These are phyloP conservation scores for Sclerotinia nivalis DNA, from an alignment of 2,329 filamentous ascomycete species.

Conservation along the genomic window DNA sequence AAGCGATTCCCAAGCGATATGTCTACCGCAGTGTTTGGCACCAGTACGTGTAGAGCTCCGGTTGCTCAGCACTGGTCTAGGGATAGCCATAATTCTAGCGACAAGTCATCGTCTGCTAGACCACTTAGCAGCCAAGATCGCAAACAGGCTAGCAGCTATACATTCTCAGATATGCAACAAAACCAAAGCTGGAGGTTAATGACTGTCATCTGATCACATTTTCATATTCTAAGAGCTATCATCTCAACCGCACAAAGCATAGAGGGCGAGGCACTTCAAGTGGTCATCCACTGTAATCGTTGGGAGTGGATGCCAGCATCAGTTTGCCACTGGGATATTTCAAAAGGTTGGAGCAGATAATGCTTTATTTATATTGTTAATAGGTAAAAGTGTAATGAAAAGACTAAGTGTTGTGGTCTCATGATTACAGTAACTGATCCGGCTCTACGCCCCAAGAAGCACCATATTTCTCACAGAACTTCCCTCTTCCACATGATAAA, in stretches of 20 bases:
- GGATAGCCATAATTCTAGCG: not conserved
- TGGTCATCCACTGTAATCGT: not conserved
- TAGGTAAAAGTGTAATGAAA: not conserved
- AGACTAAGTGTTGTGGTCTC: not conserved
- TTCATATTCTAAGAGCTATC: not conserved
- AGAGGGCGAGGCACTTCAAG: not conserved
- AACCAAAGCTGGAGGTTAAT: not conserved
- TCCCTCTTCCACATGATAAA: not conserved
- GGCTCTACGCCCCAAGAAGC: not conserved
- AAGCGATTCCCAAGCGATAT: not conserved
- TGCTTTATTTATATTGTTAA: not conserved
- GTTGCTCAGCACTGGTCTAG: too few species aligned
- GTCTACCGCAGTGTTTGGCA: too few species aligned
- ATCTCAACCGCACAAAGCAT: not conserved
- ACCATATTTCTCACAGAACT: not conserved
- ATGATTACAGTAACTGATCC: not conserved
- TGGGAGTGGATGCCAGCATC: not conserved
- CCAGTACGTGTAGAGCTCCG: too few species aligned
- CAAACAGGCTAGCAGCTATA: not conserved
- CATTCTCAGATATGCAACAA: not conserved
- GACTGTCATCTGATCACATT: not conserved
- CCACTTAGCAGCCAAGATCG: not conserved
- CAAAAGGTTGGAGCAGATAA: not conserved
- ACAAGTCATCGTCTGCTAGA: not conserved
- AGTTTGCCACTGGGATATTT: not conserved